phyloP scores from a whole-genome alignment of 768 basidiomycete genomes.

The Zangia roseola region DNA sequence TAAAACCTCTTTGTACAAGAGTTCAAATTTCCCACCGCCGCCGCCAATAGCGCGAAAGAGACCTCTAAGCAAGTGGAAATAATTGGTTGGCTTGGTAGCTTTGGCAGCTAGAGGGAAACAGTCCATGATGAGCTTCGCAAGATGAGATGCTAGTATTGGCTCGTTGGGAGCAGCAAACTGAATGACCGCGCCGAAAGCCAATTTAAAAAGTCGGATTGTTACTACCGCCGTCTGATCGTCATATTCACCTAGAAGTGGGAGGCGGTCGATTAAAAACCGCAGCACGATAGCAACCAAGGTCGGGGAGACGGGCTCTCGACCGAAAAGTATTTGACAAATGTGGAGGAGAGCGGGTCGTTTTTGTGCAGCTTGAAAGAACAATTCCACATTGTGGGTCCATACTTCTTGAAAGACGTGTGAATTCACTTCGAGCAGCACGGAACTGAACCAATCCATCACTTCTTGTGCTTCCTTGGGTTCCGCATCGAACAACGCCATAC shows the following conservation, averaged over 20 bases:
- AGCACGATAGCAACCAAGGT: constrained; percentile 88
- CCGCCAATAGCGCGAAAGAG: constrained; percentile 93
- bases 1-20: constrained; percentile 93
- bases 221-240: constrained; percentile 80
- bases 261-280: constrained; percentile 76
- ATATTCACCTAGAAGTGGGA: constrained; percentile 82
- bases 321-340: constrained; percentile 81
- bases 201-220: constrained; percentile 90
- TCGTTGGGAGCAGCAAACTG: constrained; percentile 76
- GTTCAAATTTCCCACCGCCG: constrained; percentile 89
- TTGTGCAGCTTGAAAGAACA: constrained; percentile 80
- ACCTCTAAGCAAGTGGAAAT: constrained; percentile 87
- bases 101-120: constrained; percentile 94
- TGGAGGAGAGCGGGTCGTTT: constrained; percentile 78
- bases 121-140: constrained; percentile 92
- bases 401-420: constrained; percentile 94
- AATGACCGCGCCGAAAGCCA: constrained; percentile 88
- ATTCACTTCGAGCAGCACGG: constrained; percentile 78
- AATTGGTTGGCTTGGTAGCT: constrained; percentile 86
- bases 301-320: constrained; percentile 71
- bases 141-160: constrained; percentile 87
- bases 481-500: constrained; percentile 80
- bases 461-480: constrained; percentile 71
- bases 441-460: constrained; percentile 77
- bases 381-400: constrained; percentile 89